Evolutionary conservation across 2,329 filamentous ascomycete genomes (phyloP).

Genomic region (Malbranchea zuffiana): DNA sequence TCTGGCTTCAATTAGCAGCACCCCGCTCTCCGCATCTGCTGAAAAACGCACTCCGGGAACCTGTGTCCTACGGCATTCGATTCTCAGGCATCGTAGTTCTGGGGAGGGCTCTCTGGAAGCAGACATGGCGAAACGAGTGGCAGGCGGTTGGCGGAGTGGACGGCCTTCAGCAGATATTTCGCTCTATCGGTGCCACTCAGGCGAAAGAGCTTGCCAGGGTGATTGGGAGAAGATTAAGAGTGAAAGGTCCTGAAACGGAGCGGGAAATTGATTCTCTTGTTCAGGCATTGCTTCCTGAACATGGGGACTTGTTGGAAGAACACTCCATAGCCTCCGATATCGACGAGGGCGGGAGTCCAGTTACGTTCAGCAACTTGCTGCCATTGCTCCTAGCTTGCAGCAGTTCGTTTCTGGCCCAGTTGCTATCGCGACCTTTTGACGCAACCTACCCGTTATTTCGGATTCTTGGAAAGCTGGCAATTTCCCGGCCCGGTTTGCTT

Average conservation of each 20-base stretch:
- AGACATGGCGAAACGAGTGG: conserved; percentile 3
- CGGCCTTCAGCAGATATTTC: conserved; percentile 6
- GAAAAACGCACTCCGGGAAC: conserved; percentile 3
- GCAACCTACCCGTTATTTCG: neutral
- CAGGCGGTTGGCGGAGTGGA: conserved; percentile 5
- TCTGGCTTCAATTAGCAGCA: conserved; percentile 9
- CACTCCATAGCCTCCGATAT: neutral
- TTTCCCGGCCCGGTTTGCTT: conserved; percentile 3
- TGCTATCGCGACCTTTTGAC: conserved; percentile 1
- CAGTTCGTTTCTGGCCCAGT: conserved; percentile 2
- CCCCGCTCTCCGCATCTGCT: conserved; percentile 6
- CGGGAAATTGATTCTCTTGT: conserved; percentile 6
- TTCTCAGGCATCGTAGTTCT: conserved; percentile 1
- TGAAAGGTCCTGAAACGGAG: neutral
- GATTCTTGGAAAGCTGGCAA: conserved; percentile 15
- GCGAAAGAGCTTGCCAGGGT: conserved; percentile 1
- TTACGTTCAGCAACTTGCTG: neutral
- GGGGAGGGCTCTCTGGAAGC: neutral
- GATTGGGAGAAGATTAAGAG: conserved; percentile 1
- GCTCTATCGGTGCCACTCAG: conserved; percentile 2
- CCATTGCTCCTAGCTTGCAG: conserved; percentile 7
- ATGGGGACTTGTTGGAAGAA: neutral
- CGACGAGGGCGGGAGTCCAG: neutral
- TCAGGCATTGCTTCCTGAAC: conserved; percentile 2
- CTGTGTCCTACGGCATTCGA: conserved; percentile 4